Evolutionary conservation across 306 rosid species (phyloP).

Genomic region (Urtica urens): DNA sequence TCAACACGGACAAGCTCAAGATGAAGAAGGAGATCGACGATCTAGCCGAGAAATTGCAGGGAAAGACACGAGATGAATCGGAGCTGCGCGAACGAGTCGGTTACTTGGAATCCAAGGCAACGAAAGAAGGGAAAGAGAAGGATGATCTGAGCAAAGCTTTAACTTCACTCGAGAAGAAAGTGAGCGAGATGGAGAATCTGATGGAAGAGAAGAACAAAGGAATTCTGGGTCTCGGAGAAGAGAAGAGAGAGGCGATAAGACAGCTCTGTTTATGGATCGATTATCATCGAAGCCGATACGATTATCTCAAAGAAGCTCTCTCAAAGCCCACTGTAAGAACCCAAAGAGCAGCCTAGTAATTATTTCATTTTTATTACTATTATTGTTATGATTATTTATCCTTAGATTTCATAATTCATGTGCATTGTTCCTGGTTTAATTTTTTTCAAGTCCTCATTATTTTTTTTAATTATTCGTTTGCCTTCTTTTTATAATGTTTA

Average conservation of each 20-base stretch:
- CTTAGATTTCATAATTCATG: not conserved
- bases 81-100: constrained; percentile 27
- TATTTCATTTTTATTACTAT: no score
- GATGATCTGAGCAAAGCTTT: constrained; percentile 35
- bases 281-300: constrained; percentile 66
- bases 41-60: constrained; percentile 38
- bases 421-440: constrained; percentile 15
- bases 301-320: constrained; percentile 58
- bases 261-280: constrained; percentile 90
- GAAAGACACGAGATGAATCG: constrained; percentile 27
- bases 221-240: constrained; percentile 60
- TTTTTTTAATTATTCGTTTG: constrained; percentile 17
- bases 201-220: constrained; percentile 60
- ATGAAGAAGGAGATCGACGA: constrained; percentile 30
- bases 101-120: constrained; percentile 45
- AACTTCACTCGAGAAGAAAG: constrained; percentile 47
- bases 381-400: not conserved
- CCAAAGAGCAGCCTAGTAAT: constrained; percentile 47
- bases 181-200: constrained; percentile 47
- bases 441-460: constrained; percentile 11
- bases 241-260: constrained; percentile 88
- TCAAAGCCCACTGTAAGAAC: constrained; percentile 36
- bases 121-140: constrained; percentile 51
- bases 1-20: constrained; percentile 27
- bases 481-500: not conserved